Conservation (phyloP, 2,329 filamentous ascomycete genomes). For the Fusarium longipes region DNA sequence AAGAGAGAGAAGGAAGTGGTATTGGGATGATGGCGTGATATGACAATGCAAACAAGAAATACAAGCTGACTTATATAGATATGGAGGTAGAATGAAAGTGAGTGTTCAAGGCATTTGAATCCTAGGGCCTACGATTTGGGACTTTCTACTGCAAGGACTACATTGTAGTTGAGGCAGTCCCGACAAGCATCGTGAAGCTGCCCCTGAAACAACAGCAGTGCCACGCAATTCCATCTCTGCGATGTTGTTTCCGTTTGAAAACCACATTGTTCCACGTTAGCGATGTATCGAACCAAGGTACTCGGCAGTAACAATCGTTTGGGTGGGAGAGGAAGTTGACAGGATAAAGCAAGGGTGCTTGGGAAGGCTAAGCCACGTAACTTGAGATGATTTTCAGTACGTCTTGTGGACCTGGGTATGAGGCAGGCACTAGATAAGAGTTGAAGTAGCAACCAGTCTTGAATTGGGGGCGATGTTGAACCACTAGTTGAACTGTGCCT, state of each 20-base stretch:
- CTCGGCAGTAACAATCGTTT: neutral
- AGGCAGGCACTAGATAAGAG: neutral
- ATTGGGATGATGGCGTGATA: neutral
- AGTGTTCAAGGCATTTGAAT: neutral
- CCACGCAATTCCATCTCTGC: constrained; percentile 15
- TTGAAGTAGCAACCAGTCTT: neutral
- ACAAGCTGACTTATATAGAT: constrained; percentile 6
- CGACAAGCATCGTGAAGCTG: neutral
- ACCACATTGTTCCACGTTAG: neutral
- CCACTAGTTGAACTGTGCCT: constrained; percentile 18
- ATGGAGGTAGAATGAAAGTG: neutral
- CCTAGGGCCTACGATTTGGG: neutral
- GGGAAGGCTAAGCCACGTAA: constrained; percentile 1
- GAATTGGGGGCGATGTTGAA: constrained; percentile 9
- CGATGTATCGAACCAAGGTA: neutral
- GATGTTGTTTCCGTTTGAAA: constrained; percentile 22
- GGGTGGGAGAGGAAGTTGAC: neutral
- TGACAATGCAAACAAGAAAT: accelerated
- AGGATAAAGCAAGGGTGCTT: constrained; percentile 15
- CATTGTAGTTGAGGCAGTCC: constrained; percentile 1
- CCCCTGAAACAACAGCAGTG: neutral
- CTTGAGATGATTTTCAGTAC: too few species aligned
- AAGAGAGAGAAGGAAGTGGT: neutral
- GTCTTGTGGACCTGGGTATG: too few species aligned
- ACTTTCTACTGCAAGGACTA: neutral